Base-by-base conservation (phyloP, 169 alveolate genomes). In the Plasmodium sp. region DNA sequence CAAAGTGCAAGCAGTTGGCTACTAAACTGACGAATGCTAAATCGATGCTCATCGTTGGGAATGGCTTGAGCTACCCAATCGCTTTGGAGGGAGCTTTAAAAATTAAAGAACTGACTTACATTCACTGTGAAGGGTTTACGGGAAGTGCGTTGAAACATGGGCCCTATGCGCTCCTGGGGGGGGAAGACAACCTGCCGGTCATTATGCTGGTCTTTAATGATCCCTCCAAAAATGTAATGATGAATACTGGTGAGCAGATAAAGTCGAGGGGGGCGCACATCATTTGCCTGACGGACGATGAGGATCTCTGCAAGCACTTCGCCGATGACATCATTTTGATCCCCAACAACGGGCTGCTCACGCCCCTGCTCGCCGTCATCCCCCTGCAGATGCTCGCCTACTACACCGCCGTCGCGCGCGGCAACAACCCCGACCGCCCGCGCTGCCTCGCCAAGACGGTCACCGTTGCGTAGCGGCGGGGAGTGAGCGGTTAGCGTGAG, bases 11-110 rank as follows among this genome's bases (percentile, higher is more conserved):
- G 80, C 16, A 3, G 16, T 22, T 90, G 14, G 82, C 94, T 33
- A 45, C 67, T 80, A 90, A 90, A 96, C n/a, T 92, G 56, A 22
- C 84, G 3, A 95, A 84, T 58, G n/a, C 90, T 3, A 85, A 92
- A 75, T 86, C 96, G 0, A 86, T 97, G 81, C 96, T 95, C 48
- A 95, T 97, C 74, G 93, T 97, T 36, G 99, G 99, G 14, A 96
- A 96, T 33, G 99, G 99, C 0, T 96, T 97, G 43, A 98, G 99
- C 36, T 98, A 97, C 81, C 97, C 99, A 14, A 98, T 98, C 22
- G 99, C 99, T 5, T 97, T 96, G 81, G 99, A 99, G 95, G 99
- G 99, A 45, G 99, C 99, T 0, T 94, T 99, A 33, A 99, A 99
- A 93, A 96, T 99, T 36, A 99, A 99, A 96, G 99, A 99, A 95